A percentile compares a stretch with the other conserved stretches of the same genome.
Evolutionary conservation across 108 stramenopile genomes (phyloP).

Genomic region (Cyclotella distinguenda): DNA sequence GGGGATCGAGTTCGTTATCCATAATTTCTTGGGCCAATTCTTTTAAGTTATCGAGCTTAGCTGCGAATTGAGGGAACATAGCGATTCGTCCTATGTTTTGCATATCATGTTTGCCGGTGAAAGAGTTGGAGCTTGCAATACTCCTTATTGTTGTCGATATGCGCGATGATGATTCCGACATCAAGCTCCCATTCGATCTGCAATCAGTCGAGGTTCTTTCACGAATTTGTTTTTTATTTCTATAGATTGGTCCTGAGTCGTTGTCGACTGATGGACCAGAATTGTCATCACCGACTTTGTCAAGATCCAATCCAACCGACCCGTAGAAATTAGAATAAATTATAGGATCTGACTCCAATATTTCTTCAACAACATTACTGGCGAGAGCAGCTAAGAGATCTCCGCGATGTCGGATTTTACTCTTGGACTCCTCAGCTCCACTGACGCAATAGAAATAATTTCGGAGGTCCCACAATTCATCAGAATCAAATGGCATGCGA

Average conservation of each 20-base stretch:
- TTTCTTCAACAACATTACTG: slow-evolving; percentile 79
- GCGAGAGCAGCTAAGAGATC: slow-evolving; percentile 83
- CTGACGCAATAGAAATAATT: slow-evolving; percentile 82
- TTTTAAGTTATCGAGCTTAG: slow-evolving; percentile 80
- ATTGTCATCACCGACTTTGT: slow-evolving; percentile 34
- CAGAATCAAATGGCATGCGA: slow-evolving; percentile 88
- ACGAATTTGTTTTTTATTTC: no score
- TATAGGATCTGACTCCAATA: slow-evolving; percentile 64
- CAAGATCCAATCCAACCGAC: slow-evolving; percentile 70
- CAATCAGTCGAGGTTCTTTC: neutral
- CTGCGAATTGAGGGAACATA: slow-evolving; percentile 80
- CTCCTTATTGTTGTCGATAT: neutral
- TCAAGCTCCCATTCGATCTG: no score
- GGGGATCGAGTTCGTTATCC: slow-evolving; percentile 73
- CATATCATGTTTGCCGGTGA: slow-evolving; percentile 19
- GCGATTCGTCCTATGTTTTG: slow-evolving; percentile 70
- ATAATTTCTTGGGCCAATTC: slow-evolving; percentile 80
- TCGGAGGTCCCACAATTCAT: slow-evolving; percentile 75
- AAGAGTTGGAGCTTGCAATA: no score
- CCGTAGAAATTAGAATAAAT: slow-evolving; percentile 34
- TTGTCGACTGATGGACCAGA: slow-evolving; percentile 13
- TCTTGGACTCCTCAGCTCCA: slow-evolving; percentile 64
- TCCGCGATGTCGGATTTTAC: slow-evolving; percentile 77
- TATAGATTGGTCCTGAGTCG: neutral
- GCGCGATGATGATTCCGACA: no score